Evolutionary conservation across 257 asterid species (phyloP).

Genomic region (Capsicum rhomboideum): DNA sequence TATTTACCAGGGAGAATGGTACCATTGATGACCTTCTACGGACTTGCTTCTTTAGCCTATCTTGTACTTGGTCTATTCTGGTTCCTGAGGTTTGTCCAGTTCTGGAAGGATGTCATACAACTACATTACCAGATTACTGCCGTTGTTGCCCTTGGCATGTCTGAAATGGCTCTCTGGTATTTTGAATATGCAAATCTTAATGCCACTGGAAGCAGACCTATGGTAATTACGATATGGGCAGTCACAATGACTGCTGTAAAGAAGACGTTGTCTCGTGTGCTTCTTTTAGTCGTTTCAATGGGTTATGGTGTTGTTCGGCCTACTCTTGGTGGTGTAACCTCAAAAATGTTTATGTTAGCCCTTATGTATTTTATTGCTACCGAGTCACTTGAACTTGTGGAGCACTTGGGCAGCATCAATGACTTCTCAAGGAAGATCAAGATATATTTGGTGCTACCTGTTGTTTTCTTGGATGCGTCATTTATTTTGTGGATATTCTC

Average conservation of each 20-base stretch:
- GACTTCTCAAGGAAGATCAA: conserved; percentile 31
- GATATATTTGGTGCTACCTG: conserved; percentile 29
- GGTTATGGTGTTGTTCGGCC: conserved; percentile 35
- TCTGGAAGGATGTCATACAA: conserved; percentile 28
- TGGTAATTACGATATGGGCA: conserved; percentile 30
- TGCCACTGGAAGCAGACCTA: conserved; percentile 28
- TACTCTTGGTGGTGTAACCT: conserved; percentile 23
- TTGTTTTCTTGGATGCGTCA: conserved; percentile 28
- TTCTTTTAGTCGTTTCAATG: conserved; percentile 36
- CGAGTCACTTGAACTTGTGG: conserved; percentile 32
- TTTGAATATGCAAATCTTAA: conserved; percentile 33
- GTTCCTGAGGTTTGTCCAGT: conserved; percentile 23
- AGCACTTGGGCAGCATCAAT: conserved; percentile 28
- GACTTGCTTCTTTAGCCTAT: conserved; percentile 29
- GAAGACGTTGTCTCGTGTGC: conserved; percentile 26
- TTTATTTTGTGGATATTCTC: conserved; percentile 35
- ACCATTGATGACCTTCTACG: conserved; percentile 27
- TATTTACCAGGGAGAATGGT: conserved; percentile 38
- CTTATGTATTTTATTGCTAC: conserved; percentile 17
- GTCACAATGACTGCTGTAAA: conserved; percentile 26
- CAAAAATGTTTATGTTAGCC: conserved; percentile 13
- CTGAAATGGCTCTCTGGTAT: conserved; percentile 38
- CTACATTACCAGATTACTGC: conserved; percentile 31
- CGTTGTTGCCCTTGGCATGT: conserved; percentile 37
- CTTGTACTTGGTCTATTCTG: conserved; percentile 31